phyloP scores from a whole-genome alignment of 2,329 filamentous ascomycete genomes.

The Cordyceps cicadae region DNA sequence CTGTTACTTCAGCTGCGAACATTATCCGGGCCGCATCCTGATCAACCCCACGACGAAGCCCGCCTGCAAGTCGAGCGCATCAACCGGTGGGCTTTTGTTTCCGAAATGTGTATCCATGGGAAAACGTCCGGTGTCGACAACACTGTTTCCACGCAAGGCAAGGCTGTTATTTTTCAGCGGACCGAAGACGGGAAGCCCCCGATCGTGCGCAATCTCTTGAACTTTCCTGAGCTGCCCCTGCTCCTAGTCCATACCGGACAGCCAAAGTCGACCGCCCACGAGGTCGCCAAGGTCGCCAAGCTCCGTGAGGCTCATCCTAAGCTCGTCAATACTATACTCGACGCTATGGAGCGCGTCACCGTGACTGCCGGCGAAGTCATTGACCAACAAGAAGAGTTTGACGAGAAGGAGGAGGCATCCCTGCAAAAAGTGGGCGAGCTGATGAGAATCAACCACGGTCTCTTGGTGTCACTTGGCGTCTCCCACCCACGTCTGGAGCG shows the following conservation, averaged over 20 bases:
- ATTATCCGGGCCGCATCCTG: conserved; percentile 80
- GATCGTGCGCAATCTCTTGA: conserved; percentile 64
- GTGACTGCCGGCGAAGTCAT: conserved; percentile 47
- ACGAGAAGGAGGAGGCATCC: conserved; percentile 52
- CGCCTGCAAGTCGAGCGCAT: conserved; percentile 86
- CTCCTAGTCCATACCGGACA: conserved; percentile 85
- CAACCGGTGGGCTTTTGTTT: conserved; percentile 95
- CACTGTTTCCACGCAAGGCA: conserved; percentile 87
- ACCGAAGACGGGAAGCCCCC: conserved; percentile 71
- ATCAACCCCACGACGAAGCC: conserved; percentile 83
- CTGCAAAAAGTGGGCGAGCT: conserved; percentile 75
- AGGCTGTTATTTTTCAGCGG: conserved; percentile 85
- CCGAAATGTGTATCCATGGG: conserved; percentile 94
- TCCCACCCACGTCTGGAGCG: conserved; percentile 91
- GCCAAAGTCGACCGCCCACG: conserved; percentile 72
- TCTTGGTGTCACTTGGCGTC: conserved; percentile 84
- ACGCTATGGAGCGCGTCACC: conserved; percentile 73
- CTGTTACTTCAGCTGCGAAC: conserved; percentile 82
- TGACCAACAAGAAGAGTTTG: conserved; percentile 55
- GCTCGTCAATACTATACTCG: conserved; percentile 71
- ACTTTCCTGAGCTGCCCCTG: conserved; percentile 86
- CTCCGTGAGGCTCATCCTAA: conserved; percentile 65
- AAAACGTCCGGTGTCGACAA: conserved; percentile 97
- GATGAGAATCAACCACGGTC: conserved; percentile 87
- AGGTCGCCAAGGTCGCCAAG: conserved; percentile 77